phyloP scores from a whole-genome alignment of 225 moss, liverwort and hornwort species.

The Physcomitrium patens region DNA sequence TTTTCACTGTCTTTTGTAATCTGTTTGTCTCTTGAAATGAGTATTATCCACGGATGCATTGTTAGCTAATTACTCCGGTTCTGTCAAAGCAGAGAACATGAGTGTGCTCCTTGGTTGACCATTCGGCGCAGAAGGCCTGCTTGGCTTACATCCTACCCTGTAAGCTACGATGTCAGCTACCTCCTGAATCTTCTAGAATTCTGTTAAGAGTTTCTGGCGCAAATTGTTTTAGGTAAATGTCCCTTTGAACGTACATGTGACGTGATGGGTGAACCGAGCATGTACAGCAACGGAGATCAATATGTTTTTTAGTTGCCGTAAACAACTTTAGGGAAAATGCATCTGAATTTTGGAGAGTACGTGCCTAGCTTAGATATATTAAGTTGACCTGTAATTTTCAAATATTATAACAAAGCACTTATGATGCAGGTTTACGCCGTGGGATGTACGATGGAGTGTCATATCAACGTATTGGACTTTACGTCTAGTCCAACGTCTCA shows the following conservation, averaged over 20 bases:
- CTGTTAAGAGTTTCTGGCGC: slow-evolving; percentile 11
- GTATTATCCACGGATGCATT: background rate
- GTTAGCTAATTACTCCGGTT: slow-evolving; percentile 20
- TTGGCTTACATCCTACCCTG: slow-evolving; percentile 77
- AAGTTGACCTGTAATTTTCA: slow-evolving; percentile 13
- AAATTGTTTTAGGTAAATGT: background rate
- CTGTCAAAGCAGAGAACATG: slow-evolving; percentile 40
- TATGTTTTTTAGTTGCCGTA: background rate
- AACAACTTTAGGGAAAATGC: background rate
- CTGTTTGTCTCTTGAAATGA: slow-evolving; percentile 12
- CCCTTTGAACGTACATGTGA: background rate
- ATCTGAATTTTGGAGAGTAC: slow-evolving; percentile 13
- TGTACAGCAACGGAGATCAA: background rate
- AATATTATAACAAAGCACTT: background rate
- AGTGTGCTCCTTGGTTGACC: slow-evolving; percentile 39
- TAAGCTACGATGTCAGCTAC: slow-evolving; percentile 44
- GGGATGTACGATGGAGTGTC: slow-evolving; percentile 56
- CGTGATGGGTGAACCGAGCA: slow-evolving; percentile 1
- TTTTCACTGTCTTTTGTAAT: background rate
- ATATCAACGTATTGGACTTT: slow-evolving; percentile 81
- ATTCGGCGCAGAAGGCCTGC: slow-evolving; percentile 74
- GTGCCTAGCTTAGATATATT: slow-evolving; percentile 1
- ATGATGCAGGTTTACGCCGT: slow-evolving; percentile 75
- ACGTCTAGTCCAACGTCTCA: slow-evolving; percentile 62
- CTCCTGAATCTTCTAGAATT: background rate